phyloP scores from a whole-genome alignment of 2,329 filamentous ascomycete species.

The Colletotrichum acutatum region DNA sequence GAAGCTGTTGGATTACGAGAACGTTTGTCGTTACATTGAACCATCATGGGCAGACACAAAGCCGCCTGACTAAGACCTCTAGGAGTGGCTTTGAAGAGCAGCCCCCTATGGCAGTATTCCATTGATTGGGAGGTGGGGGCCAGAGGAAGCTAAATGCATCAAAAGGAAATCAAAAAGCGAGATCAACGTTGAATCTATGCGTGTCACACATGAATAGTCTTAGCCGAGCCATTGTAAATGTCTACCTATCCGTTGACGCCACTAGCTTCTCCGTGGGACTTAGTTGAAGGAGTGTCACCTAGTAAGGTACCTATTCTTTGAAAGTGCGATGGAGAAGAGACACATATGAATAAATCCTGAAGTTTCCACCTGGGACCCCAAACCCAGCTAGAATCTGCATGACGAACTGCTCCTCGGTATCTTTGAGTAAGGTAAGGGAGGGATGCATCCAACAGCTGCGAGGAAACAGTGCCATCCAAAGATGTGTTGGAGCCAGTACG shows the following conservation, averaged over 20 bases:
- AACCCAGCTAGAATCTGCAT: not conserved
- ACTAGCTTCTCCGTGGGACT: not conserved
- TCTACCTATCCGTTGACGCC: not conserved
- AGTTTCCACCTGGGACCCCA: not conserved
- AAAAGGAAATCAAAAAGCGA: not conserved
- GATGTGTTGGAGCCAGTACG: not conserved
- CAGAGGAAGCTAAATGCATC: not conserved
- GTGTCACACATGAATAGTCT: not conserved
- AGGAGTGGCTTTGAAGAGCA: not conserved
- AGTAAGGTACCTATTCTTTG: not conserved
- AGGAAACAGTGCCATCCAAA: not conserved
- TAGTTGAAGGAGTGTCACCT: not conserved
- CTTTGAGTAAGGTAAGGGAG: not conserved
- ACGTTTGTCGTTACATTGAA: slow-evolving; percentile 74
- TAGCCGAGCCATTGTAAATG: not conserved
- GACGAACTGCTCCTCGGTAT: not conserved
- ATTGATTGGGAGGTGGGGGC: not conserved
- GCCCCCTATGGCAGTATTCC: not conserved
- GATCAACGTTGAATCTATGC: not conserved
- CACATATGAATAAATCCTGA: not conserved
- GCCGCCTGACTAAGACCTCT: slow-evolving; percentile 40
- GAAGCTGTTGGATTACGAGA: slow-evolving; percentile 75
- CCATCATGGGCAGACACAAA: slow-evolving; percentile 73
- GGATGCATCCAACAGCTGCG: not conserved
- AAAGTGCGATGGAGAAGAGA: not conserved